Conservation (phyloP, 306 rosid species). For the Castanea sativa region DNA sequence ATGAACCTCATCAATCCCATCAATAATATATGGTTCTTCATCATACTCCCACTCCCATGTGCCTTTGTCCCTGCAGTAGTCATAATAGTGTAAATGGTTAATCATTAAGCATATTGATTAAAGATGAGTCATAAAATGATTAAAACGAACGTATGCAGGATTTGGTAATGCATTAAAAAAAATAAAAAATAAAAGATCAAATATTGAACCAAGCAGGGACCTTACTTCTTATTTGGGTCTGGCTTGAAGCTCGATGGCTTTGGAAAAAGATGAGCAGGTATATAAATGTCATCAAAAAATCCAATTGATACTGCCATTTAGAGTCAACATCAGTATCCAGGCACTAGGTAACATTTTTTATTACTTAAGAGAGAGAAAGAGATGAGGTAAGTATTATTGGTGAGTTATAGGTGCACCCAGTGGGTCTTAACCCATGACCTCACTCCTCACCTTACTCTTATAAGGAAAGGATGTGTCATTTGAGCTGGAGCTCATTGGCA, state of each 20-base stretch:
- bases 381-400: no score
- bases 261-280: conserved; percentile 61
- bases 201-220: not conserved
- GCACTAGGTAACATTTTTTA: not conserved
- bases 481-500: no score
- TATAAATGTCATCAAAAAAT: conserved; percentile 76
- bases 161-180: not conserved
- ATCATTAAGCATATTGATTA: conserved; percentile 3
- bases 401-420: no score
- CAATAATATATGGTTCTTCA: conserved; percentile 32
- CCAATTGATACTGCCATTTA: conserved; percentile 72
- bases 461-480: no score
- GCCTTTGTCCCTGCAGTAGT: conserved; percentile 44
- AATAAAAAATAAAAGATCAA: not conserved
- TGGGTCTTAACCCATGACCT: no score
- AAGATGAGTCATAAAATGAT: not conserved
- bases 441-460: no score
- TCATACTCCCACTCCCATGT: conserved; percentile 65
- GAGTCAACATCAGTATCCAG: conserved; percentile 22
- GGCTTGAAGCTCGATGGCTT: conserved; percentile 42
- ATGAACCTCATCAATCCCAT: conserved; percentile 53
- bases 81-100: not conserved
- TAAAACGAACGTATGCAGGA: conserved; percentile 1
- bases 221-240: conserved; percentile 48
- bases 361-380: not conserved